A percentile compares a stretch with the other conserved stretches of the same genome.
These are phyloP conservation scores for Picea engelmannii DNA, from an alignment of 83 land plant species.

Conservation along the genomic window DNA sequence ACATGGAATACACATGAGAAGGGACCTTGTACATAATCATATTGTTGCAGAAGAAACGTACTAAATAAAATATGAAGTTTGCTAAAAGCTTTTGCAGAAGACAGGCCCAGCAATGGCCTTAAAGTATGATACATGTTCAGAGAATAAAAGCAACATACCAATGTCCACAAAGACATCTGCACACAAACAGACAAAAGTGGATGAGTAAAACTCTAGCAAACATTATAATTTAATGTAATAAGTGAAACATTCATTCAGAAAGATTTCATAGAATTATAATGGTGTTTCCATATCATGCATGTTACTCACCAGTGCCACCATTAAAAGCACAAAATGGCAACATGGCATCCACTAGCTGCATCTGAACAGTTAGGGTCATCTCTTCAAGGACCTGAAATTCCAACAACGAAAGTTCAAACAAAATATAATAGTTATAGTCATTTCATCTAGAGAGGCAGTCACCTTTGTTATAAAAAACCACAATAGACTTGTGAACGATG, in stretches of 20 bases:
- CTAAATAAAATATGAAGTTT: background rate
- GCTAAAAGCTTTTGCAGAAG: background rate
- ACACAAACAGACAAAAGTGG: background rate
- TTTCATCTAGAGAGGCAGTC: background rate
- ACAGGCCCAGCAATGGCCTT: background rate
- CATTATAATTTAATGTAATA: background rate
- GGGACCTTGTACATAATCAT: background rate
- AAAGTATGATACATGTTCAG: background rate
- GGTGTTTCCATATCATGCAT: background rate
- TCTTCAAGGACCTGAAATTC: slow-evolving; percentile 46
- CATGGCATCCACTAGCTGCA: slow-evolving; percentile 48
- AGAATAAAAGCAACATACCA: slow-evolving; percentile 22
- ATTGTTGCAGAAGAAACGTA: background rate
- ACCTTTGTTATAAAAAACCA: background rate
- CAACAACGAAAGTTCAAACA: background rate
- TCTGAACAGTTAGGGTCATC: slow-evolving; percentile 55
- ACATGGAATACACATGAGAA: background rate
- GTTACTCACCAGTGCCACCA: slow-evolving; percentile 45
- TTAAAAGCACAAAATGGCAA: slow-evolving; percentile 63
- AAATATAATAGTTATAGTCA: background rate
- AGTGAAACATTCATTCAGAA: background rate
- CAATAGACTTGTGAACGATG: background rate
- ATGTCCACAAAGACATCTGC: slow-evolving; percentile 58
- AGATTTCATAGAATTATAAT: background rate
- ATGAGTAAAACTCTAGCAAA: background rate